Evolutionary conservation across 768 basidiomycete species (phyloP).

Genomic region (Kwoniella botswanensis): DNA sequence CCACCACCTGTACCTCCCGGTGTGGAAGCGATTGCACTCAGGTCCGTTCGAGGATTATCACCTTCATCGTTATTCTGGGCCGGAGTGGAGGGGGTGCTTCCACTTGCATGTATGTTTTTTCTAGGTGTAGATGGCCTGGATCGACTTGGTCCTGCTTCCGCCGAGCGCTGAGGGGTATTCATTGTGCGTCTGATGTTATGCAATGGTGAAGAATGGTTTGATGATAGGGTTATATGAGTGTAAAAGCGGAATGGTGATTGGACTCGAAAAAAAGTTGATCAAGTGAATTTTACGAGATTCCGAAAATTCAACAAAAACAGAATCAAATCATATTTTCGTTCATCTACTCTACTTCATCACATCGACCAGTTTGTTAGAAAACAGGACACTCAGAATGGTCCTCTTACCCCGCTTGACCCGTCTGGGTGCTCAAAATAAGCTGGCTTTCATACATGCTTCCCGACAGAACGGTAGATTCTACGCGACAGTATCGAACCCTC

Average conservation of each 20-base stretch:
- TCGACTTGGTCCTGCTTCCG: conserved; percentile 24
- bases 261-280: conserved; percentile 15
- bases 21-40: neutral
- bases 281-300: too few species aligned
- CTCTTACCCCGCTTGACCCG: conserved; percentile 18
- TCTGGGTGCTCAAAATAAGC: conserved; percentile 8
- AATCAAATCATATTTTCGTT: neutral
- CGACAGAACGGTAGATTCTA: conserved; percentile 30
- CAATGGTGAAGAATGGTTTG: neutral
- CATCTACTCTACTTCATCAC: neutral
- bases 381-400: conserved; percentile 4
- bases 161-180: neutral
- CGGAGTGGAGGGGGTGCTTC: neutral
- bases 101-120: neutral
- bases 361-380: too few species aligned
- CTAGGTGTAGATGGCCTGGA: conserved; percentile 14
- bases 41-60: conserved; percentile 24
- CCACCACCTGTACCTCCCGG: conserved; percentile 14
- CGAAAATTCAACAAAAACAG: neutral
- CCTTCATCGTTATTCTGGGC: conserved; percentile 7
- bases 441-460: conserved; percentile 15
- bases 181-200: conserved; percentile 1
- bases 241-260: conserved; percentile 24
- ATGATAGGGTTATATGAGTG: neutral
- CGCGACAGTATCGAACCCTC: conserved; percentile 59